Evolutionary conservation across 2,329 filamentous ascomycete genomes (phyloP).

Genomic region (Xylaria sp.): DNA sequence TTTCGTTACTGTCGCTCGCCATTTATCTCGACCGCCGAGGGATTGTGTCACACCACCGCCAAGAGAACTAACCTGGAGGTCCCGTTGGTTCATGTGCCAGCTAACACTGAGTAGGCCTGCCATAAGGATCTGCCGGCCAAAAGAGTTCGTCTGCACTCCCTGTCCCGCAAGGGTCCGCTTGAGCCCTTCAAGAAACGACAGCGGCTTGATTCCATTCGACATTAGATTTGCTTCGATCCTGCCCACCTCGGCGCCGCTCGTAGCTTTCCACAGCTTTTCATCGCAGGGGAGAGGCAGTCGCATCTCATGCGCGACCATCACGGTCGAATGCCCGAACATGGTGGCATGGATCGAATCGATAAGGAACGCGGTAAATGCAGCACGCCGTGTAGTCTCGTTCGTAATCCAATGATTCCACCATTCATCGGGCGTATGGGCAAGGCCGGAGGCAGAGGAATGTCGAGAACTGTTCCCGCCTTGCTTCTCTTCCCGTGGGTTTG

Average conservation of each 20-base stretch:
- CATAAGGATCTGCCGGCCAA: slow-evolving; percentile 92
- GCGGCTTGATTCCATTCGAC: slow-evolving; percentile 79
- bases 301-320: slow-evolving; percentile 97
- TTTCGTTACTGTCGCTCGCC: slow-evolving; percentile 80
- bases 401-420: slow-evolving; percentile 98
- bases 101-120: slow-evolving; percentile 89
- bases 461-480: slow-evolving; percentile 54
- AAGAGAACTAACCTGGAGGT: slow-evolving; percentile 87
- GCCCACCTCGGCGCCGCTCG: slow-evolving; percentile 82
- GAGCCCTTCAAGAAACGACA: slow-evolving; percentile 86
- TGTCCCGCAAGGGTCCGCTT: slow-evolving; percentile 88
- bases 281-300: slow-evolving; percentile 89
- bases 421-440: slow-evolving; percentile 74
- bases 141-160: slow-evolving; percentile 86
- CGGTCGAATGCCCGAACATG: slow-evolving; percentile 96
- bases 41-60: slow-evolving; percentile 72
- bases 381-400: slow-evolving; percentile 85
- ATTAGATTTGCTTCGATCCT: slow-evolving; percentile 79
- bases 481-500: slow-evolving; percentile 67
- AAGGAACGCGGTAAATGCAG: slow-evolving; percentile 91
- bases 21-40: slow-evolving; percentile 86
- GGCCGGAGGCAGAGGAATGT: slow-evolving; percentile 63
- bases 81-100: slow-evolving; percentile 97
- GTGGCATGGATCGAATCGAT: slow-evolving; percentile 95
- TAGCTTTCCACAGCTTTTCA: slow-evolving; percentile 89